phyloP scores from a whole-genome alignment of 2,329 filamentous ascomycete species.

The Chrysoporthe deuterocubensis region DNA sequence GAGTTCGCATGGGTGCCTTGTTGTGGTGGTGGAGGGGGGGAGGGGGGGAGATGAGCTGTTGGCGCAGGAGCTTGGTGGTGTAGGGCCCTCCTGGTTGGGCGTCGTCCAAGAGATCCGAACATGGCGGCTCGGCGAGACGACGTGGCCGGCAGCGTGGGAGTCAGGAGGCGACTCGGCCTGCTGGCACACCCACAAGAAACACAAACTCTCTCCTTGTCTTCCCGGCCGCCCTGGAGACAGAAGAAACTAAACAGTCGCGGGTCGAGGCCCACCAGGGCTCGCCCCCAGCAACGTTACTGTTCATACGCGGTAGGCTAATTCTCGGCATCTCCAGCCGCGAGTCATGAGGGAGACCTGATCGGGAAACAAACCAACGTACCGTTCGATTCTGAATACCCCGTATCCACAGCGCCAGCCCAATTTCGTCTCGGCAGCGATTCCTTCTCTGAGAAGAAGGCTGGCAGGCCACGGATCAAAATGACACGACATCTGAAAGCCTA shows the following conservation, averaged over 20 bases:
- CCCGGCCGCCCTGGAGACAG: too few species aligned
- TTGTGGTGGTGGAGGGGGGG: not conserved
- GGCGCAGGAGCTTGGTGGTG: too few species aligned
- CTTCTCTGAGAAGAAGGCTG: not conserved
- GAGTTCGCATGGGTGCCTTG: not conserved
- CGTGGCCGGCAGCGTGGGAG: too few species aligned
- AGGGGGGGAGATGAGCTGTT: too few species aligned
- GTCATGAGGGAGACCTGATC: not conserved
- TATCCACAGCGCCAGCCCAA: not conserved
- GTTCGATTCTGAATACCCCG: not conserved
- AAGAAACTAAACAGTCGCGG: too few species aligned
- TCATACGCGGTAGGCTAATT: not conserved
- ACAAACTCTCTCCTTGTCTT: too few species aligned
- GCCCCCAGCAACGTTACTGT: not conserved
- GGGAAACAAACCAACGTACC: not conserved
- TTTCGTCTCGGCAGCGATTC: not conserved
- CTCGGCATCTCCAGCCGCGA: conserved; percentile 1
- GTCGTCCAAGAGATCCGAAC: too few species aligned
- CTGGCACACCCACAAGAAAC: too few species aligned
- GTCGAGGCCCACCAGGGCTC: too few species aligned
- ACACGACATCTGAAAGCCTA: conserved; percentile 7
- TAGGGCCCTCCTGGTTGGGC: too few species aligned
- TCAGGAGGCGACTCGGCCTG: too few species aligned
- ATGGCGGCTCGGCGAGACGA: too few species aligned
- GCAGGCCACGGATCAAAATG: not conserved